phyloP scores from a whole-genome alignment of 768 basidiomycete species.

The Suillus brevipes region DNA sequence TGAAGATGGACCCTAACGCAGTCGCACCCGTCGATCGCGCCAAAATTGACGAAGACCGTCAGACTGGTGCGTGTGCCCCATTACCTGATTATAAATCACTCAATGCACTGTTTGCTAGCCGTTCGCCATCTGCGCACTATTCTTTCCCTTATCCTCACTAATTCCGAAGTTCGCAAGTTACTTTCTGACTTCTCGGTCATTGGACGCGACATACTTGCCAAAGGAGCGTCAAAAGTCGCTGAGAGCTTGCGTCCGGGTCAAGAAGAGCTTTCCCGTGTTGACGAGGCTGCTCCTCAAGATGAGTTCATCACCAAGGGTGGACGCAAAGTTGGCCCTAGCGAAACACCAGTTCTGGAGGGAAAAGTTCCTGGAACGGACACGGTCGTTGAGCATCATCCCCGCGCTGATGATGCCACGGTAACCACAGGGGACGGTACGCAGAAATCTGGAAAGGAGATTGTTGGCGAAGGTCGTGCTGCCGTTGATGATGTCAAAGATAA shows the following conservation, averaged over 20 bases:
- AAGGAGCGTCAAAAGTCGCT: slow-evolving; percentile 69
- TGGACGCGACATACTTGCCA: slow-evolving; percentile 82
- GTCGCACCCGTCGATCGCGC: slow-evolving; percentile 51
- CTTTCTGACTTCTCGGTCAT: slow-evolving; percentile 75
- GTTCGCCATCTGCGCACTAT: slow-evolving; percentile 87
- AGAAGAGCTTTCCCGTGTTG: slow-evolving; percentile 60
- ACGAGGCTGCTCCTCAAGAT: slow-evolving; percentile 68
- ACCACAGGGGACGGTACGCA: slow-evolving; percentile 36
- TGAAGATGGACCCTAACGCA: slow-evolving; percentile 43
- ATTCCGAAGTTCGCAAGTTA: slow-evolving; percentile 90
- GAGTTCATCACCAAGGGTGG: slow-evolving; percentile 57
- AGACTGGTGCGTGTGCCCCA: slow-evolving; percentile 50
- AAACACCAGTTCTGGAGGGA: slow-evolving; percentile 49
- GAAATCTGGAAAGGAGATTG: slow-evolving; percentile 27
- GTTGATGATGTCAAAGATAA: slow-evolving; percentile 17
- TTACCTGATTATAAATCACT: neutral
- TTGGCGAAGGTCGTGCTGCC: slow-evolving; percentile 18
- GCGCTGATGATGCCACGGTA: slow-evolving; percentile 42
- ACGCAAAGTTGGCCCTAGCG: slow-evolving; percentile 41
- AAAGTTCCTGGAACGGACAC: slow-evolving; percentile 47
- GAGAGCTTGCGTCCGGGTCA: slow-evolving; percentile 64
- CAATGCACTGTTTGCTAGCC: slow-evolving; percentile 46
- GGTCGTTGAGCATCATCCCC: slow-evolving; percentile 50
- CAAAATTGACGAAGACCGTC: slow-evolving; percentile 56
- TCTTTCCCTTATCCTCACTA: slow-evolving; percentile 83